Evolutionary conservation across 148 eudicot genomes (phyloP).

Genomic region (Dysphania ambrosioides): DNA sequence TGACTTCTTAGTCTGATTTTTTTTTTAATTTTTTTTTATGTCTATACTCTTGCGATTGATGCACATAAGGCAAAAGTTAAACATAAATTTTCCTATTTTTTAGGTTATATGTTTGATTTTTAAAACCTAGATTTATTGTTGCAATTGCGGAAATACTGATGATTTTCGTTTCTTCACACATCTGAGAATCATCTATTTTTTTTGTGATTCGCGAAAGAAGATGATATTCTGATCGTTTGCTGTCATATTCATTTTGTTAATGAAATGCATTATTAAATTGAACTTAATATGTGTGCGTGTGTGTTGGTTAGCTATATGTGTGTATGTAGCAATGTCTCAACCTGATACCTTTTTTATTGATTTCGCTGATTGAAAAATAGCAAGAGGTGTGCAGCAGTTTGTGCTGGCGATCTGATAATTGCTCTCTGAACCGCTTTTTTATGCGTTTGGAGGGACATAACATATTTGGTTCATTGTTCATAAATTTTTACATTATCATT

Average conservation of each 20-base stretch:
- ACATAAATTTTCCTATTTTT: not conserved
- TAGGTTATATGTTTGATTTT: not conserved
- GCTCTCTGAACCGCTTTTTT: not conserved
- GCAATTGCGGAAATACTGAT: not conserved
- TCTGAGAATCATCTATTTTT: not conserved
- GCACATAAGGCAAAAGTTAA: too few species aligned
- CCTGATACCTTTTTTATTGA: not conserved
- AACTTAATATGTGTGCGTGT: not conserved
- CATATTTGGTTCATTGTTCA: not conserved
- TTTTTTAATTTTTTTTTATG: too few species aligned
- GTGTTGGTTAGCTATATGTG: not conserved
- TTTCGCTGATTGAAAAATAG: not conserved
- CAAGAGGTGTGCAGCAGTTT: not conserved
- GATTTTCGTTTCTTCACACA: not conserved
- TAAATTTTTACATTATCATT: not conserved
- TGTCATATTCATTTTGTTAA: not conserved
- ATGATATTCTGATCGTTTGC: not conserved
- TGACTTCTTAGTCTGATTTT: too few species aligned
- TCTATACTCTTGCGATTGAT: not conserved
- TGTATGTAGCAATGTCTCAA: not conserved
- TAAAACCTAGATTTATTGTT: not conserved
- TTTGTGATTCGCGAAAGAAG: not conserved
- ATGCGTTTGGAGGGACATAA: not conserved
- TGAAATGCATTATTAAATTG: constrained; percentile 2
- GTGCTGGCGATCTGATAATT: not conserved